These are phyloP conservation scores for Lotus japonicus DNA, from an alignment of 306 rosid genomes.

Conservation along the genomic window DNA sequence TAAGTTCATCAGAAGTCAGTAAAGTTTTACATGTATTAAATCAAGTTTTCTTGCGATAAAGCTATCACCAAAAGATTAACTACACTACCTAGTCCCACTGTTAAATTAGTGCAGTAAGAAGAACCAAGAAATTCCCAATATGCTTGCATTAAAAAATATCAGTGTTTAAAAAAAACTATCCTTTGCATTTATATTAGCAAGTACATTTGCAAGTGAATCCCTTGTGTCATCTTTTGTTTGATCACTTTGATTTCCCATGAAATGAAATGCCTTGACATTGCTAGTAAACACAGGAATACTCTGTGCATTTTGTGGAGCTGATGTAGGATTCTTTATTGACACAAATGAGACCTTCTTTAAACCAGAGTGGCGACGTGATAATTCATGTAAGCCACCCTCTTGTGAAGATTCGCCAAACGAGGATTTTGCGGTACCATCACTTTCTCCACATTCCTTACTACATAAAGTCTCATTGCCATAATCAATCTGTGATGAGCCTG, in stretches of 20 bases:
- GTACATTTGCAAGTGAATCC: conserved; percentile 42
- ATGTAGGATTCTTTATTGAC: conserved; percentile 39
- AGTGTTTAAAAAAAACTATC: conserved; percentile 38
- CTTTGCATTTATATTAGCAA: conserved; percentile 35
- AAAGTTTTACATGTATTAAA: not conserved
- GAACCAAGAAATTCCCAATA: not conserved
- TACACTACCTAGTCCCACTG: not conserved
- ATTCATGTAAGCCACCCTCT: conserved; percentile 20
- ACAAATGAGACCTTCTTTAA: conserved; percentile 63
- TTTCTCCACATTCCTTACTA: conserved; percentile 20
- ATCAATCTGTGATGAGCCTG: conserved; percentile 11
- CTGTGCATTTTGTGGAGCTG: conserved; percentile 12
- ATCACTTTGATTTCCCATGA: conserved; percentile 29
- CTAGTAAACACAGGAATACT: conserved; percentile 13
- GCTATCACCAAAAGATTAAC: not conserved
- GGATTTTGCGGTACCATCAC: conserved; percentile 10
- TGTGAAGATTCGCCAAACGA: conserved; percentile 12
- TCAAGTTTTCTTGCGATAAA: not conserved
- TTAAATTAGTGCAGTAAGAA: not conserved
- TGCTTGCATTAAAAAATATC: not conserved
- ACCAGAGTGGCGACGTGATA: conserved; percentile 22
- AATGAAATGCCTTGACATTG: conserved; percentile 14
- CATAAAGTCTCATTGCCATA: conserved; percentile 12
- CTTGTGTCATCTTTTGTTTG: conserved; percentile 29
- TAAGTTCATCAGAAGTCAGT: not conserved